A percentile compares a stretch with the other conserved stretches of the same genome.
These are phyloP conservation scores for Eucalyptus viminalis DNA, from an alignment of 345 rosid genomes.

Conservation along the genomic window DNA sequence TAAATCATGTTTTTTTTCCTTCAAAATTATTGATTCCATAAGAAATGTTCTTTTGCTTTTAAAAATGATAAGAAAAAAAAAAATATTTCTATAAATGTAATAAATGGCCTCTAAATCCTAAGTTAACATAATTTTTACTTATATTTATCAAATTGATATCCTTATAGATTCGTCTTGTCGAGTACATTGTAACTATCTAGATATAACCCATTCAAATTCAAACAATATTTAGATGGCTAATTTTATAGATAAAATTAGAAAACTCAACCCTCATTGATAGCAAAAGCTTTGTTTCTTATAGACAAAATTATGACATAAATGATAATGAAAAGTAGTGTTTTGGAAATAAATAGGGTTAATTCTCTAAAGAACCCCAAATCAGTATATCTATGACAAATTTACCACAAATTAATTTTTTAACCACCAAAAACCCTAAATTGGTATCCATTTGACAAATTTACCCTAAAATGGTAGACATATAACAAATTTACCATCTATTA, in stretches of 20 bases:
- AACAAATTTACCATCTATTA: too few relatives aligned
- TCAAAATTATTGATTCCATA: neutral
- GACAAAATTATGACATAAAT: neutral
- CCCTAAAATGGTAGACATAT: too few relatives aligned
- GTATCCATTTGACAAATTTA: too few relatives aligned
- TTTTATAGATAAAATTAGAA: too few relatives aligned
- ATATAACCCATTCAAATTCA: neutral
- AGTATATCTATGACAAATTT: too few relatives aligned
- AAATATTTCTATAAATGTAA: neutral
- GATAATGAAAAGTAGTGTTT: neutral
- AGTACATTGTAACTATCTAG: neutral
- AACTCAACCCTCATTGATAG: fast-evolving
- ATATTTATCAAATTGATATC: neutral
- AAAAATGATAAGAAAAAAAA: neutral
- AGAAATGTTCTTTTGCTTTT: neutral
- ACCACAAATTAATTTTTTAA: too few relatives aligned
- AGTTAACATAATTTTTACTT: neutral
- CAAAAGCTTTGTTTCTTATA: neutral
- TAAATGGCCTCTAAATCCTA: neutral
- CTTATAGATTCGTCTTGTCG: neutral
- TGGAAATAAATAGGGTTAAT: too few relatives aligned
- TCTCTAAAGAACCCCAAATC: too few relatives aligned
- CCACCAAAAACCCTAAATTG: too few relatives aligned
- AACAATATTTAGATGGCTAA: too few relatives aligned
- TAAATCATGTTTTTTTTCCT: neutral